phyloP scores from a whole-genome alignment of 352 stramenopile species.

The Globisporangium canariense region DNA sequence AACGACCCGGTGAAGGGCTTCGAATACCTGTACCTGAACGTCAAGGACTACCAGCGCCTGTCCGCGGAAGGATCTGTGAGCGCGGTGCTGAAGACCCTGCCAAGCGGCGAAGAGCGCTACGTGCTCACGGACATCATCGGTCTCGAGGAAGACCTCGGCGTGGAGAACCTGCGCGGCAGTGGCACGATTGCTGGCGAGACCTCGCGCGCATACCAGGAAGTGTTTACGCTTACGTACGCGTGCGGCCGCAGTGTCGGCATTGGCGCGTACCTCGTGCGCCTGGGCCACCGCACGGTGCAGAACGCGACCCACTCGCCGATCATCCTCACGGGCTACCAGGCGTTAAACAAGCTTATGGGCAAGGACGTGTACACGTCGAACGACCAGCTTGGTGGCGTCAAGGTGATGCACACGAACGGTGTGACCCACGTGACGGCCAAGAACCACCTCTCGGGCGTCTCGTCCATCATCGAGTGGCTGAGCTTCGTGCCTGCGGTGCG shows the following conservation, averaged over 20 bases:
- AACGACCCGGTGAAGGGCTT: constrained; percentile 97
- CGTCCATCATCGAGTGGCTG: constrained; percentile 97
- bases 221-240: constrained; percentile 99
- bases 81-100: constrained; percentile 61
- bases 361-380: constrained; percentile 99
- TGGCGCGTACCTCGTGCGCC: constrained; percentile 98
- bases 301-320: constrained; percentile 97
- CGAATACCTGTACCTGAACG: constrained; percentile 97
- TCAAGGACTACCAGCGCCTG: constrained; percentile 93
- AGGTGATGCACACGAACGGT: constrained; percentile 99
- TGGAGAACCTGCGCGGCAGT: constrained; percentile 99
- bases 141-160: constrained; percentile 96
- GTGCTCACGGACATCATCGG: constrained; percentile 98
- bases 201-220: constrained; percentile 96
- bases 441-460: constrained; percentile 96
- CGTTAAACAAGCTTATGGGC: constrained; percentile 99
- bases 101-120: constrained; percentile 85
- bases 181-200: constrained; percentile 99
- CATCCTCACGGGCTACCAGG: constrained; percentile 99
- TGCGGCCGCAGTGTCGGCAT: constrained; percentile 99
- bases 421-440: constrained; percentile 97
- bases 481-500: constrained; percentile 96
- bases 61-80: constrained; percentile 90
- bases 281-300: constrained; percentile 99
- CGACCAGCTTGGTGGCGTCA: constrained; percentile 98